Evolutionary conservation across 345 rosid species (phyloP).

Genomic region (Microcos paniculata): DNA sequence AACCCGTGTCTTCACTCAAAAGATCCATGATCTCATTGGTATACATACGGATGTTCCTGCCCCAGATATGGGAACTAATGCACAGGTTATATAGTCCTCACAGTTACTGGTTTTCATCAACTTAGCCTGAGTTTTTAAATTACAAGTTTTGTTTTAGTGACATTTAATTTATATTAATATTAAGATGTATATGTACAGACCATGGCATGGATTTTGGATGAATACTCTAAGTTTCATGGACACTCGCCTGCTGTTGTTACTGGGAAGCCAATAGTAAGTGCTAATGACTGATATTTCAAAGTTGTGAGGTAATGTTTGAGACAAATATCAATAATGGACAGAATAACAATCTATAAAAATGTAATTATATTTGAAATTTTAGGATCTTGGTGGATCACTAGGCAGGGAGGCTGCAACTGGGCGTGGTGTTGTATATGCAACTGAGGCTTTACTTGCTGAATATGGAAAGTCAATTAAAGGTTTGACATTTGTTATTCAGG

Average conservation of each 20-base stretch:
- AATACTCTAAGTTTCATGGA: slow-evolving; percentile 95
- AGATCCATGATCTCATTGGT: slow-evolving; percentile 95
- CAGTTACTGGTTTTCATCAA: background rate
- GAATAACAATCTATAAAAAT: background rate
- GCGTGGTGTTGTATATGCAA: slow-evolving; percentile 84
- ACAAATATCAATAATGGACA: background rate
- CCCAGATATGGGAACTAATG: slow-evolving; percentile 95
- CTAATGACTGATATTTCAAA: background rate
- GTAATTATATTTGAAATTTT: slow-evolving; percentile 15
- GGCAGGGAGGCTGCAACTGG: slow-evolving; percentile 99
- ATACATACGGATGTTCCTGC: slow-evolving; percentile 93
- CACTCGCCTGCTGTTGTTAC: slow-evolving; percentile 96
- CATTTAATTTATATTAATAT: background rate
- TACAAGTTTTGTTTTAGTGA: background rate
- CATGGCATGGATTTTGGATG: slow-evolving; percentile 98
- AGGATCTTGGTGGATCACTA: slow-evolving; percentile 99
- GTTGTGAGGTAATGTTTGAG: slow-evolving; percentile 3
- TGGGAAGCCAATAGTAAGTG: slow-evolving; percentile 82
- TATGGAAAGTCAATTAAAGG: slow-evolving; percentile 73
- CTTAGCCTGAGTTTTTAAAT: background rate
- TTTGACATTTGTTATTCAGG: slow-evolving; percentile 92
- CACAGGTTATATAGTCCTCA: slow-evolving; percentile 47
- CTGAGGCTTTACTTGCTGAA: slow-evolving; percentile 92
- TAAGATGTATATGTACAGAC: slow-evolving; percentile 40
- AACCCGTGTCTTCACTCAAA: slow-evolving; percentile 95